Percentiles rank a stretch among this genome's conserved stretches.
Evolutionary conservation across 805 yeast genomes (phyloP).

Genomic region (Saccharomycopsis sp.): DNA sequence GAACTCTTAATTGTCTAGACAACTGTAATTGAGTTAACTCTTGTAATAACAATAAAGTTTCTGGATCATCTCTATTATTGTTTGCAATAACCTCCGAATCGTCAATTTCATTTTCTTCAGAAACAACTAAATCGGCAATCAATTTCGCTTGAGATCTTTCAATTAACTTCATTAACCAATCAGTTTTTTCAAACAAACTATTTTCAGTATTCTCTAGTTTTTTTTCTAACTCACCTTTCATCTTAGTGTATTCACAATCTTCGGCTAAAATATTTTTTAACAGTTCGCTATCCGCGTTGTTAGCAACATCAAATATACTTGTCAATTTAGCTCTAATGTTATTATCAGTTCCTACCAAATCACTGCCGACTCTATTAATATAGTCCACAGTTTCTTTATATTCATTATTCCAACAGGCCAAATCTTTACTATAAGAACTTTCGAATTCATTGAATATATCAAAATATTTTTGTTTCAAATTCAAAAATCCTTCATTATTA

Average conservation of each 20-base stretch:
- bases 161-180: conserved; percentile 15
- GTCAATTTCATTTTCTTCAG: conserved; percentile 15
- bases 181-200: conserved; percentile 15
- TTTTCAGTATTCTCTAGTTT: conserved; percentile 17
- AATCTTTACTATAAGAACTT: background rate
- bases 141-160: conserved; percentile 27
- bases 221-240: conserved; percentile 20
- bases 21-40: conserved; percentile 44
- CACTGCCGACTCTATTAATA: background rate
- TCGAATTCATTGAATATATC: too few species aligned
- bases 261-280: conserved; percentile 6
- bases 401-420: background rate
- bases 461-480: too few species aligned
- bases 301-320: conserved; percentile 22
- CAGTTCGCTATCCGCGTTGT: conserved; percentile 24
- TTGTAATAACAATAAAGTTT: conserved; percentile 25
- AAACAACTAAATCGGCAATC: conserved; percentile 26
- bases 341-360: background rate
- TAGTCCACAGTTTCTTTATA: conserved; percentile 1
- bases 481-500: too few species aligned
- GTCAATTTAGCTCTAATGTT: conserved; percentile 1
- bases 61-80: conserved; percentile 18
- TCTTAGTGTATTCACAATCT: background rate
- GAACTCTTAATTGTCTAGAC: conserved; percentile 33
- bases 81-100: background rate